These are phyloP conservation scores for Xanthoconium stramineum DNA, from an alignment of 768 basidiomycete genomes.

Conservation along the genomic window DNA sequence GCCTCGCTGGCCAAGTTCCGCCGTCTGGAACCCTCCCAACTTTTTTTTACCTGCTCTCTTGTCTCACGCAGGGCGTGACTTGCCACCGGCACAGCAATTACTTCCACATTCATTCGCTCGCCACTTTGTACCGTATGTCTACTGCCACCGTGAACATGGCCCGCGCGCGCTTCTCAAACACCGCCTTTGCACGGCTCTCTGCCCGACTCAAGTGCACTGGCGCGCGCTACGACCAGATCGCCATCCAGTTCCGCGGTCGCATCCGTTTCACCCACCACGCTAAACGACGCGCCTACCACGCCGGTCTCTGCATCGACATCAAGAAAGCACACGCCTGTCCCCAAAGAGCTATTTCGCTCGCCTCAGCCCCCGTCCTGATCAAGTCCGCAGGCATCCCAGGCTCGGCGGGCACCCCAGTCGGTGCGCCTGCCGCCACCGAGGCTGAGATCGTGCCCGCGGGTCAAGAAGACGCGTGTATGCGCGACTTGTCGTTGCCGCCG, in stretches of 20 bases:
- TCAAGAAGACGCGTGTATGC: slow-evolving; percentile 13
- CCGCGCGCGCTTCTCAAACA: slow-evolving; percentile 28
- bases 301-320: slow-evolving; percentile 44
- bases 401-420: not conserved
- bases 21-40: slow-evolving; percentile 7
- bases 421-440: not conserved
- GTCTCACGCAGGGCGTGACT: slow-evolving; percentile 14
- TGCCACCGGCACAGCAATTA: slow-evolving; percentile 8
- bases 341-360: slow-evolving; percentile 34
- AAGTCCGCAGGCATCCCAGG: slow-evolving; percentile 36
- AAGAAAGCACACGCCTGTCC: slow-evolving; percentile 40
- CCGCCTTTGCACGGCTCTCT: slow-evolving; percentile 36
- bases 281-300: slow-evolving; percentile 40
- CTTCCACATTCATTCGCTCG: not conserved
- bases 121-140: slow-evolving; percentile 9
- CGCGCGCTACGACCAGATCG: slow-evolving; percentile 38
- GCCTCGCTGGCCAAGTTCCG: not conserved
- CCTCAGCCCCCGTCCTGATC: slow-evolving; percentile 15
- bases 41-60: not conserved
- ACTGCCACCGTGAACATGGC: slow-evolving; percentile 6
- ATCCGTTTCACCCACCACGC: slow-evolving; percentile 44
- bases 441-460: not conserved
- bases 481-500: not conserved
- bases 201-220: slow-evolving; percentile 44
- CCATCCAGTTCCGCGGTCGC: slow-evolving; percentile 36